A percentile compares a stretch with the other conserved stretches of the same genome.
These are phyloP conservation scores for Melaleuca quinquenervia DNA, from an alignment of 345 rosid genomes.

Conservation along the genomic window DNA sequence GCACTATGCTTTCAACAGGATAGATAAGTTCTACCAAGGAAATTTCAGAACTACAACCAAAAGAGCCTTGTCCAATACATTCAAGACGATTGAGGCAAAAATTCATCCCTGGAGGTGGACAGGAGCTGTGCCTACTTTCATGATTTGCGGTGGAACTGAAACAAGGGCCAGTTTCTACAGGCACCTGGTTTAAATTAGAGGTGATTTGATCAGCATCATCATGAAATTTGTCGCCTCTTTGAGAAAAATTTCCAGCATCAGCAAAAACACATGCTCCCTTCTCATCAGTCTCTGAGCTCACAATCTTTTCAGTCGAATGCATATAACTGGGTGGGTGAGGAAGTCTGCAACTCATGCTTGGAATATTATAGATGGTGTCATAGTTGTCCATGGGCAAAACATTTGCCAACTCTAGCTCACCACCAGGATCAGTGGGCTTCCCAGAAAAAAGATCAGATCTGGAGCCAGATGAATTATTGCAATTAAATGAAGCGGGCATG, in stretches of 20 bases:
- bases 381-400: neutral
- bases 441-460: neutral
- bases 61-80: constrained; percentile 23
- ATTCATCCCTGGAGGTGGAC: constrained; percentile 50
- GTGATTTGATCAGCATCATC: neutral
- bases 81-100: constrained; percentile 62
- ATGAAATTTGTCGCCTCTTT: neutral
- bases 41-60: constrained; percentile 21
- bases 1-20: constrained; percentile 52
- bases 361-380: neutral
- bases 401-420: constrained; percentile 13
- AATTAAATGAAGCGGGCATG: neutral
- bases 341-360: neutral
- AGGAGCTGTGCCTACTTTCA: constrained; percentile 3
- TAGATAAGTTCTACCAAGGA: constrained; percentile 71
- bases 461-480: constrained; percentile 6
- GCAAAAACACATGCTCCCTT: neutral
- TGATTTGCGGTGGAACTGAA: constrained; percentile 1
- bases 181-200: neutral
- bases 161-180: constrained; percentile 3
- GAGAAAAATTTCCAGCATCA: constrained; percentile 7
- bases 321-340: neutral
- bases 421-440: neutral
- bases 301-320: neutral
- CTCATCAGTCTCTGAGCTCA: neutral